phyloP scores from a whole-genome alignment of 1,284 basidiomycete species.

The Xerocomus minutiporus region DNA sequence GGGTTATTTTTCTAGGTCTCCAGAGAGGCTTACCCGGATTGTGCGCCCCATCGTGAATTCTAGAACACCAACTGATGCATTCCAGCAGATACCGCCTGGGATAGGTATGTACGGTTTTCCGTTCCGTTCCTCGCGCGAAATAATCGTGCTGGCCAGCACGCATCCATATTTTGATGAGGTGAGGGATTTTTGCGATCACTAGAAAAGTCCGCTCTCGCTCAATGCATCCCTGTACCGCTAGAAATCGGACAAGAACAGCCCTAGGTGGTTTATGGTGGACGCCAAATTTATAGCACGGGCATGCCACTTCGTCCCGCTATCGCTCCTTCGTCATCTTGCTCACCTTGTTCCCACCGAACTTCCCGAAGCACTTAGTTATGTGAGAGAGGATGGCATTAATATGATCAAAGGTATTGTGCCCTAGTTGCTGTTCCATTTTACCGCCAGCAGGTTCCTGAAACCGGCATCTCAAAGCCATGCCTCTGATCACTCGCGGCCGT shows the following conservation, averaged over 20 bases:
- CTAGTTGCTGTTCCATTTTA: neutral
- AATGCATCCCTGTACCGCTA: slow-evolving; percentile 25
- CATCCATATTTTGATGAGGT: slow-evolving; percentile 91
- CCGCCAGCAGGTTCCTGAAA: slow-evolving; percentile 2
- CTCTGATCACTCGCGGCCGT: slow-evolving; percentile 77
- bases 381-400: slow-evolving; percentile 54
- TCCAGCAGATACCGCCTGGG: slow-evolving; percentile 80
- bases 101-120: slow-evolving; percentile 50
- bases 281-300: slow-evolving; percentile 69
- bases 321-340: slow-evolving; percentile 68
- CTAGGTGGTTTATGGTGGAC: slow-evolving; percentile 94
- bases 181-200: slow-evolving; percentile 22
- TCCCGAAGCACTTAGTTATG: slow-evolving; percentile 59
- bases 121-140: slow-evolving; percentile 3
- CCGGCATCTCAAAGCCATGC: slow-evolving; percentile 52
- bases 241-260: slow-evolving; percentile 73
- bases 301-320: slow-evolving; percentile 73
- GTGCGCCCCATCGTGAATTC: slow-evolving; percentile 44
- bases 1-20: slow-evolving; percentile 47
- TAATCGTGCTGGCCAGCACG: slow-evolving; percentile 34
- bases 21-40: slow-evolving; percentile 86
- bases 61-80: slow-evolving; percentile 14
- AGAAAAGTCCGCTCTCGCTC: slow-evolving; percentile 4
- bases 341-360: slow-evolving; percentile 30
- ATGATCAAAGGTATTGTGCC: slow-evolving; percentile 53